Percentiles rank a stretch among this genome's conserved stretches.
phyloP scores from a whole-genome alignment of 2,329 filamentous ascomycete genomes.

The Alternaria consortialis region DNA sequence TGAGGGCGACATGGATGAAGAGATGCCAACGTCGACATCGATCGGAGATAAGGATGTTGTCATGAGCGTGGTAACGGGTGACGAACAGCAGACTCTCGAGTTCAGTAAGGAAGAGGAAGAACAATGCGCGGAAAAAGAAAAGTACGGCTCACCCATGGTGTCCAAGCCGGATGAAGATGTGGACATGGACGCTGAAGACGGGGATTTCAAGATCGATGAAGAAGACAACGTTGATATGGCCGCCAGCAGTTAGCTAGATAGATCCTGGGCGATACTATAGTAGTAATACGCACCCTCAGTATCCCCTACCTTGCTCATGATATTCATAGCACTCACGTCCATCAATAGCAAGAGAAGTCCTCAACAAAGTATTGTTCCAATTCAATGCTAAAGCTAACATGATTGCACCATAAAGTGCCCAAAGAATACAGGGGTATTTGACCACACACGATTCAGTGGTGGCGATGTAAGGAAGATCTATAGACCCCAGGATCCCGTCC shows the following conservation, averaged over 20 bases:
- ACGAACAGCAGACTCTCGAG: not conserved
- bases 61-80: not conserved
- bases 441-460: constrained; percentile 10
- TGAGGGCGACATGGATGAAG: not conserved
- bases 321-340: not conserved
- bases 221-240: not conserved
- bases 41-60: not conserved
- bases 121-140: not conserved
- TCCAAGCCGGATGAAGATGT: not conserved
- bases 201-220: not conserved
- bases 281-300: not conserved
- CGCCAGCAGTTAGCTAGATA: not conserved
- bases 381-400: constrained; percentile 1
- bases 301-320: not conserved
- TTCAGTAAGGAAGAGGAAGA: not conserved
- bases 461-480: constrained; percentile 17
- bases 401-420: constrained; percentile 6
- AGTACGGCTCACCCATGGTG: not conserved
- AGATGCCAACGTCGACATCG: not conserved
- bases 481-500: constrained; percentile 6
- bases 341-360: not conserved
- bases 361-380: not conserved
- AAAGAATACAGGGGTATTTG: constrained; percentile 22
- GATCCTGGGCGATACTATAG: too few relatives aligned
- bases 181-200: not conserved